phyloP scores from a whole-genome alignment of 108 stramenopile species.

The Skeletonema grethae region DNA sequence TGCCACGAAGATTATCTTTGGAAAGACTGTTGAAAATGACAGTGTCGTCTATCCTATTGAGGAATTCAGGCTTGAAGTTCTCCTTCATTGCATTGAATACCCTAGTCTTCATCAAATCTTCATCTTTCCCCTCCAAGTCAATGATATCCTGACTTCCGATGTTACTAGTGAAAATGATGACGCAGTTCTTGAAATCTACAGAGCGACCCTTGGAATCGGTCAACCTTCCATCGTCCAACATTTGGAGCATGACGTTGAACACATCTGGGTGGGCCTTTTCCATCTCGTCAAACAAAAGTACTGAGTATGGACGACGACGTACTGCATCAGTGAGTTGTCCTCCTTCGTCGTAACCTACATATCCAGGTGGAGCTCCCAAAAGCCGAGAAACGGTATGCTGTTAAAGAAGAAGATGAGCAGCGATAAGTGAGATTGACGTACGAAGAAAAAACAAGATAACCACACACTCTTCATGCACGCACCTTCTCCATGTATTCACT shows the following conservation, averaged over 20 bases:
- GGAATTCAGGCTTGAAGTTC: constrained; percentile 97
- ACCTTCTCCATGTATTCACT: constrained; percentile 92
- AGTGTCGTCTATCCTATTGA: constrained; percentile 97
- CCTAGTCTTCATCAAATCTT: constrained; percentile 65
- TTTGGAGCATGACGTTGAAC: constrained; percentile 96
- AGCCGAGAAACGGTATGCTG: constrained; percentile 89
- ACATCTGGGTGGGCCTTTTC: constrained; percentile 99
- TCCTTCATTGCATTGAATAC: constrained; percentile 83
- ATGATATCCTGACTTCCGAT: constrained; percentile 94
- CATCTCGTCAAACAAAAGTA: constrained; percentile 97
- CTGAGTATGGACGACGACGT: constrained; percentile 94
- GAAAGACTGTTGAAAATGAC: constrained; percentile 95
- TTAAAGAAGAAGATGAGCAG: too few species aligned
- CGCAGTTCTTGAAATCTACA: constrained; percentile 96
- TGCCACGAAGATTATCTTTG: constrained; percentile 85
- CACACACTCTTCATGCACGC: too few species aligned
- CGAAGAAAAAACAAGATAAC: constrained; percentile 66
- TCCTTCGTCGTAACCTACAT: constrained; percentile 98
- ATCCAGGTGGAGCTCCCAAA: constrained; percentile 96
- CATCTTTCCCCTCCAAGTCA: constrained; percentile 65
- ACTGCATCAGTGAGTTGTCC: constrained; percentile 99
- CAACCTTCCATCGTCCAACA: constrained; percentile 97
- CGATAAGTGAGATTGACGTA: too few species aligned
- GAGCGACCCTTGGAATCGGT: constrained; percentile 95
- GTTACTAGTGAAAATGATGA: constrained; percentile 97